phyloP scores from a whole-genome alignment of 345 rosid genomes.

The Lumnitzera racemosa region DNA sequence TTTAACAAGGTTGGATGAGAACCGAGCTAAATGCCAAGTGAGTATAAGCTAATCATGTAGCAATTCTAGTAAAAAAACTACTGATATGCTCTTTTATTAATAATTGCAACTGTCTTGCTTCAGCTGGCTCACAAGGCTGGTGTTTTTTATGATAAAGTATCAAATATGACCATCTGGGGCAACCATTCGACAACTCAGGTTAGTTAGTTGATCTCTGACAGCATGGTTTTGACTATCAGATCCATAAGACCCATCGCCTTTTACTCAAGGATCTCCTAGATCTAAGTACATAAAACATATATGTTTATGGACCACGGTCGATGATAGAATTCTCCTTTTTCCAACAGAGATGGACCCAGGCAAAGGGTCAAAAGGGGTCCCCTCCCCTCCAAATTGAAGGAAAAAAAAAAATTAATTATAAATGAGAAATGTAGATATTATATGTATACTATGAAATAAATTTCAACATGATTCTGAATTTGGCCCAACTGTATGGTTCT shows the following conservation, averaged over 20 bases:
- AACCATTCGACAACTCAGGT: constrained; percentile 99
- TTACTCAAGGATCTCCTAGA: too few relatives aligned
- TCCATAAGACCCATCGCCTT: not conserved
- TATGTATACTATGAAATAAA: too few relatives aligned
- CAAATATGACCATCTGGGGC: constrained; percentile 97
- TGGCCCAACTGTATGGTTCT: too few relatives aligned
- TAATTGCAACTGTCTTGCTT: not conserved
- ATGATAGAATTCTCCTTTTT: too few relatives aligned
- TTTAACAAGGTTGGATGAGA: constrained; percentile 89
- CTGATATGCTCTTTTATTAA: not conserved
- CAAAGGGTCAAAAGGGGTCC: too few relatives aligned
- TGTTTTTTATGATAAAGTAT: constrained; percentile 90
- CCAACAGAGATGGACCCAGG: too few relatives aligned
- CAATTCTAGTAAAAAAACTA: not conserved
- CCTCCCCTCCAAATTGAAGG: too few relatives aligned
- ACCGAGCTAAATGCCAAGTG: constrained; percentile 98
- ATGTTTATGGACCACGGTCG: too few relatives aligned
- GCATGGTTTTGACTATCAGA: not conserved
- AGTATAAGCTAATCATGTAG: not conserved
- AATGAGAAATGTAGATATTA: too few relatives aligned
- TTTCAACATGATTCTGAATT: too few relatives aligned
- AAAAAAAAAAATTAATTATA: too few relatives aligned
- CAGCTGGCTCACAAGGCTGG: constrained; percentile 97
- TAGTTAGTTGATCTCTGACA: constrained; percentile 3
- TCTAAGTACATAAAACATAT: too few relatives aligned